Base-by-base conservation (phyloP, 1,139 yeast species). In the Candida mesenterica region DNA sequence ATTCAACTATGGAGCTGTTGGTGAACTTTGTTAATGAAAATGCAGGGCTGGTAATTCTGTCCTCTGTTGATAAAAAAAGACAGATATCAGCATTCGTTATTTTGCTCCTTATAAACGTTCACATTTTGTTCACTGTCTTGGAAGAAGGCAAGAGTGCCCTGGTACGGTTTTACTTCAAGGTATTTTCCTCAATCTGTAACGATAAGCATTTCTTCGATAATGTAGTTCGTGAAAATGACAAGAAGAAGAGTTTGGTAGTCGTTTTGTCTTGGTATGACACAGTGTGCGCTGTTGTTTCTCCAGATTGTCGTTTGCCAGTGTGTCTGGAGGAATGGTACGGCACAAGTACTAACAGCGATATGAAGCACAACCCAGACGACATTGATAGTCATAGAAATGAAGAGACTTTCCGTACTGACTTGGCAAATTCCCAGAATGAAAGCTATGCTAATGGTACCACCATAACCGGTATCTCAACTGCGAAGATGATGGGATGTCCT, bases 211-310 rank as follows among this genome's bases (percentile, higher is more conserved):
- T 61, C 31, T 55, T 53, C 41, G 27, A 35, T 18, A 40, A 45
- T 18, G 40, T 50, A n/a, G 46, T 60, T 22, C 45, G 67, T 45
- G 62, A 62, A 13, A 65, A 61, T 31, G 73, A 71, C 17, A 72
- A 70, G 41, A 75, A 72, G 43, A 61, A 69, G 16, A 68, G 74
- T 4, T 48, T 75, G 26, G 64, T 72, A 9, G 74, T 75, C 13
- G 75, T 72, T 10, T 48, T 75, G 4, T 67, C 78, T 1, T 75
- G 80, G 80, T 75, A 72, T 49, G 81, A 75, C 45, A 75, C 80
- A 0, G 71, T 75, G 2, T 55, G 73, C 26, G 76, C 80, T 1
- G 56, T 75, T n/a, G 73, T 70, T 1, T 70, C 79, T 1, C 75
- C 79, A 0, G 80, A 75, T 50, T 73, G 73, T 42, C 53, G 81